Percentiles rank a stretch among this genome's conserved stretches.
phyloP scores from a whole-genome alignment of 2,329 filamentous ascomycete species.

The Atkinsonella hypoxylon region DNA sequence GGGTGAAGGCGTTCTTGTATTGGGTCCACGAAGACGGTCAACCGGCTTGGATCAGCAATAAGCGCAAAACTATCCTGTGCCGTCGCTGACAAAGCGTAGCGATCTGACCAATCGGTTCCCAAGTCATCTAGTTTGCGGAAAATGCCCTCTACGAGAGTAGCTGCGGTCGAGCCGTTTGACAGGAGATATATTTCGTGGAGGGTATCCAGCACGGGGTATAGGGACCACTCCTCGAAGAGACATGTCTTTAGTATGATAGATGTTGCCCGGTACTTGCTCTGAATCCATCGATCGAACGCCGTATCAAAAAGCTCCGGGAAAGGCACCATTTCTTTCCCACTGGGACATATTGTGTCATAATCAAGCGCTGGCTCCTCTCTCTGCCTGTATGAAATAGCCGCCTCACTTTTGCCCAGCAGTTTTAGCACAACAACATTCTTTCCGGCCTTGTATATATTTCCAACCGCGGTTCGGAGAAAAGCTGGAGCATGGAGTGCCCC shows the following conservation, averaged over 20 bases:
- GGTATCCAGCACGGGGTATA: conserved; percentile 52
- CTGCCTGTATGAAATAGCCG: conserved; percentile 16
- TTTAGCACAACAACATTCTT: conserved; percentile 82
- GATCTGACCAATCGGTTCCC: conserved; percentile 59
- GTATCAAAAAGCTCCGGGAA: conserved; percentile 64
- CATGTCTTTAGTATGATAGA: conserved; percentile 52
- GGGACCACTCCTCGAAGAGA: conserved; percentile 56
- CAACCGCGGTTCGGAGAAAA: conserved; percentile 59
- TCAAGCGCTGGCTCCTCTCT: conserved; percentile 37
- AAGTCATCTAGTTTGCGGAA: conserved; percentile 63
- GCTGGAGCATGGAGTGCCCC: conserved; percentile 55
- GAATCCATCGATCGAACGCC: conserved; percentile 65
- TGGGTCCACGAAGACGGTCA: conserved; percentile 44
- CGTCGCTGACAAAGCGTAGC: conserved; percentile 67
- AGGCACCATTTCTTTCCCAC: conserved; percentile 40
- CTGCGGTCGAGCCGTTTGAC: conserved; percentile 56
- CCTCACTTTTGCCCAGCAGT: conserved; percentile 46
- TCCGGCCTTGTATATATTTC: conserved; percentile 72
- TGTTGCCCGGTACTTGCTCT: conserved; percentile 59
- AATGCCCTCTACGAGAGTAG: conserved; percentile 53
- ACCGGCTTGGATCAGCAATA: conserved; percentile 44
- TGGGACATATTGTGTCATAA: conserved; percentile 43
- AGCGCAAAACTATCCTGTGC: conserved; percentile 59
- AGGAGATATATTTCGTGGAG: conserved; percentile 67
- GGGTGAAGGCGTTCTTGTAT: conserved; percentile 29